phyloP scores from a whole-genome alignment of 148 eudicot genomes.

The Bassia scoparia region DNA sequence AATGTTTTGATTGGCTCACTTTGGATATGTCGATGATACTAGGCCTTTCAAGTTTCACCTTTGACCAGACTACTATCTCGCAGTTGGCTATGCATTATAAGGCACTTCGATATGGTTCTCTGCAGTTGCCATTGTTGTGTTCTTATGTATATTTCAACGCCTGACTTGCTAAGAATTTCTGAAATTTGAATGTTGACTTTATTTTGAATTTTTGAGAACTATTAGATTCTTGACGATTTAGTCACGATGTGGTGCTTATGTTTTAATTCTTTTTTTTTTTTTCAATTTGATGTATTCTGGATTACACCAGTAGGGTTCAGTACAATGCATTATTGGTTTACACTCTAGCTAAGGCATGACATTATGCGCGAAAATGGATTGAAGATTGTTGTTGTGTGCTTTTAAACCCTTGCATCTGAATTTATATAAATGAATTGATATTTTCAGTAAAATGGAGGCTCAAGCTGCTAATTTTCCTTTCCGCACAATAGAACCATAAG shows the following conservation, averaged over 20 bases:
- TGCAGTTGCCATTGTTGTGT: background rate
- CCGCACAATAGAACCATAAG: slow-evolving; percentile 96
- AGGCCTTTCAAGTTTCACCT: background rate
- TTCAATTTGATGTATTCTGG: background rate
- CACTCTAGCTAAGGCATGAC: background rate
- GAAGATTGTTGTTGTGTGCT: background rate
- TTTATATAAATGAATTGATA: background rate
- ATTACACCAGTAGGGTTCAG: background rate
- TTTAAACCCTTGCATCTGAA: background rate
- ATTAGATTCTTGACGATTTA: background rate
- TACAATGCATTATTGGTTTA: background rate
- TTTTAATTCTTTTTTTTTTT: background rate
- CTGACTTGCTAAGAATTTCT: no score
- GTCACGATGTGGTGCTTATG: background rate
- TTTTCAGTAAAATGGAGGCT: slow-evolving; percentile 91
- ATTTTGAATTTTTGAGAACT: background rate
- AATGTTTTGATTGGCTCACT: background rate
- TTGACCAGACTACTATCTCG: background rate
- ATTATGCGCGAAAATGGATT: background rate
- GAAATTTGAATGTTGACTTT: no score
- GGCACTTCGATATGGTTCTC: background rate
- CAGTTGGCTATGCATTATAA: background rate
- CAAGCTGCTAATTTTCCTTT: slow-evolving; percentile 99
- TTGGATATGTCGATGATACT: background rate
- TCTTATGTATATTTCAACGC: background rate